These are phyloP conservation scores for Leccinum subtestaceum DNA, from an alignment of 768 basidiomycete genomes.

Conservation along the genomic window DNA sequence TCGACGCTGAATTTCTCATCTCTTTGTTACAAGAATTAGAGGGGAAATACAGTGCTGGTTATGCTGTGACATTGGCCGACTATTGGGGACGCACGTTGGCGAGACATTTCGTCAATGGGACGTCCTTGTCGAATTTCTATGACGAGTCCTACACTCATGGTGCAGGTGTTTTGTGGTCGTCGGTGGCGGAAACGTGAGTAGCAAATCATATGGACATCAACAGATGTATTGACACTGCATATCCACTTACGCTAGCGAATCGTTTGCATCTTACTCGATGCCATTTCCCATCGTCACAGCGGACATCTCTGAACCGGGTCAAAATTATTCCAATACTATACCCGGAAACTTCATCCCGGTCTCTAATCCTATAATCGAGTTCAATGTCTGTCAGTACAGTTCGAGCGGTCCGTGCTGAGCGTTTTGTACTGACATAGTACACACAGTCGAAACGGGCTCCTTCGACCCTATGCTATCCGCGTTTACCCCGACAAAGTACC, in stretches of 20 bases:
- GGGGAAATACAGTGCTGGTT: slow-evolving; percentile 33
- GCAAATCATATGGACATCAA: not conserved
- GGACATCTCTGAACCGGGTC: slow-evolving; percentile 22
- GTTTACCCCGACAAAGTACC: slow-evolving; percentile 43
- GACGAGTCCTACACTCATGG: slow-evolving; percentile 32
- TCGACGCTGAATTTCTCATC: slow-evolving; percentile 15
- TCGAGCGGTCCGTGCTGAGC: not conserved
- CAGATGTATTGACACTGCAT: not conserved
- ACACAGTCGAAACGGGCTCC: slow-evolving; percentile 38
- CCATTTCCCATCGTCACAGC: slow-evolving; percentile 42
- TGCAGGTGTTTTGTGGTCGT: slow-evolving; percentile 35
- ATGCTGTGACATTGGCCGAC: slow-evolving; percentile 30
- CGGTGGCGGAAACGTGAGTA: slow-evolving; percentile 33
- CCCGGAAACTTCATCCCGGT: slow-evolving; percentile 28
- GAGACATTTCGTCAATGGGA: slow-evolving; percentile 41
- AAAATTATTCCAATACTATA: slow-evolving; percentile 24
- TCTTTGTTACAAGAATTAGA: slow-evolving; percentile 25
- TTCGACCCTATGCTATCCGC: slow-evolving; percentile 45
- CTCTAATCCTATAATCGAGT: slow-evolving; percentile 34
- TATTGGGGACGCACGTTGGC: slow-evolving; percentile 27
- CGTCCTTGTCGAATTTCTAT: slow-evolving; percentile 31
- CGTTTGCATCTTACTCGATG: slow-evolving; percentile 33
- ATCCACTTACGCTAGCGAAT: slow-evolving; percentile 19
- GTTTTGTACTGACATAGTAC: not conserved
- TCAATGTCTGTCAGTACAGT: slow-evolving; percentile 33